Percentiles rank a stretch among this genome's conserved stretches.
Conservation (phyloP, 2,329 filamentous ascomycete genomes). For the Ceratocystis destructans region DNA sequence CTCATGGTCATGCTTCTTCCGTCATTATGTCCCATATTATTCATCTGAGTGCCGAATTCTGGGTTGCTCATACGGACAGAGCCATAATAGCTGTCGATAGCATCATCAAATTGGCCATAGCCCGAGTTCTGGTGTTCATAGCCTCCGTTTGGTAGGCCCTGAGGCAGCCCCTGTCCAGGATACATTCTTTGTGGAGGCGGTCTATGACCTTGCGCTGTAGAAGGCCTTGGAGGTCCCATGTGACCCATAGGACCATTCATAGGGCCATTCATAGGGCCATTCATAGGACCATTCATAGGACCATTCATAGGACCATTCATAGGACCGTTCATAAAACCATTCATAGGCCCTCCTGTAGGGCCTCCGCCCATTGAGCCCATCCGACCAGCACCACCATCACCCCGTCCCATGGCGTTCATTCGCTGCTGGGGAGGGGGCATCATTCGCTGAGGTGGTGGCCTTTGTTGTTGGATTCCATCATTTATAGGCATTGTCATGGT, state of each 20-base stretch:
- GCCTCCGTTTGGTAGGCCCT: constrained; percentile 21
- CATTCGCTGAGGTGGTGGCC: constrained; percentile 23
- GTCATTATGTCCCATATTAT: constrained; percentile 5
- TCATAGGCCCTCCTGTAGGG: constrained; percentile 20
- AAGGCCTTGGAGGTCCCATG: constrained; percentile 27
- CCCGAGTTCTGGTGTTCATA: constrained; percentile 17
- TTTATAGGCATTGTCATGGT: constrained; percentile 49
- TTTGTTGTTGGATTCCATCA: constrained; percentile 28
- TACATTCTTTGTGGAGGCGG: constrained; percentile 42
- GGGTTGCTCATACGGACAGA: constrained; percentile 23
- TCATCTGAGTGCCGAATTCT: constrained; percentile 21
- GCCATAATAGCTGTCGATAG: constrained; percentile 23
- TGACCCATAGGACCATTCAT: constrained; percentile 9
- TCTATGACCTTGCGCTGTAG: constrained; percentile 40
- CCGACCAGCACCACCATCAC: constrained; percentile 26
- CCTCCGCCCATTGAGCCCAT: constrained; percentile 28
- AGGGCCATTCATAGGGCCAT: not conserved
- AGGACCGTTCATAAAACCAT: not conserved
- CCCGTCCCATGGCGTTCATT: constrained; percentile 35
- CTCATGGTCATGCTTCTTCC: constrained; percentile 16
- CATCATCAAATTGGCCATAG: constrained; percentile 21
- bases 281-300: not conserved
- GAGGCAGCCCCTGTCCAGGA: constrained; percentile 30
- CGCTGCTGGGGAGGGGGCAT: constrained; percentile 26
- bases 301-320: not conserved